Evolutionary conservation across 108 stramenopile genomes (phyloP).

Genomic region (Cyclotella choctawhatcheeana): DNA sequence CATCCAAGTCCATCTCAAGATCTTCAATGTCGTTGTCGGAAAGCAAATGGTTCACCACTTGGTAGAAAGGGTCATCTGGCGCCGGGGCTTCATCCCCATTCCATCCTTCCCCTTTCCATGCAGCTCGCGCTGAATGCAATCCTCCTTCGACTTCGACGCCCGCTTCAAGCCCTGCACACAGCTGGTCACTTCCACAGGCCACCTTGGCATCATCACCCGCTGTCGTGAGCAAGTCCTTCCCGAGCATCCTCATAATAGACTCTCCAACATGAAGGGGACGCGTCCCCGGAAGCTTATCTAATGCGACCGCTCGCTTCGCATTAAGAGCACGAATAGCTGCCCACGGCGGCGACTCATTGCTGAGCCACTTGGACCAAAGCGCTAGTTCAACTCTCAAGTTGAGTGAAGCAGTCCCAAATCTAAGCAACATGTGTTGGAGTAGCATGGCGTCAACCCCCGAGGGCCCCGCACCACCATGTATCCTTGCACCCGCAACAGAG

Average conservation of each 20-base stretch:
- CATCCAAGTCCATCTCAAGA: too few species aligned
- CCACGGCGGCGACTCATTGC: conserved; percentile 18
- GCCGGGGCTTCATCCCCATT: background rate
- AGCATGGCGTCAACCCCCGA: background rate
- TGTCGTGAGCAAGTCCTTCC: conserved; percentile 20
- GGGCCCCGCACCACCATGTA: background rate
- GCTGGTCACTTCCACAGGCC: conserved; percentile 33
- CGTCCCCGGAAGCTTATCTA: conserved; percentile 51
- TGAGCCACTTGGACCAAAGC: conserved; percentile 12
- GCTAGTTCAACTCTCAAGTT: background rate
- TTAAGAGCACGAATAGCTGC: conserved; percentile 10
- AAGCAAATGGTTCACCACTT: background rate
- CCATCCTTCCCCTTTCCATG: conserved; percentile 2
- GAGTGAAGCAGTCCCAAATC: background rate
- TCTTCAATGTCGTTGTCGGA: too few species aligned
- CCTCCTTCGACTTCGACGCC: conserved; percentile 54
- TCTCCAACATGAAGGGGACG: conserved; percentile 48
- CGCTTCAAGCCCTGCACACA: conserved; percentile 43
- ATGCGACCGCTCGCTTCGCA: conserved; percentile 32
- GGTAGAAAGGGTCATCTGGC: background rate
- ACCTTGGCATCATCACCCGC: conserved; percentile 22
- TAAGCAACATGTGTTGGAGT: background rate
- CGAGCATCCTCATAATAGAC: conserved; percentile 24
- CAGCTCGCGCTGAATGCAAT: conserved; percentile 23
- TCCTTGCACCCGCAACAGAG: background rate